phyloP scores from a whole-genome alignment of 78 protist species.

The Tieghemostelium lacteum region DNA sequence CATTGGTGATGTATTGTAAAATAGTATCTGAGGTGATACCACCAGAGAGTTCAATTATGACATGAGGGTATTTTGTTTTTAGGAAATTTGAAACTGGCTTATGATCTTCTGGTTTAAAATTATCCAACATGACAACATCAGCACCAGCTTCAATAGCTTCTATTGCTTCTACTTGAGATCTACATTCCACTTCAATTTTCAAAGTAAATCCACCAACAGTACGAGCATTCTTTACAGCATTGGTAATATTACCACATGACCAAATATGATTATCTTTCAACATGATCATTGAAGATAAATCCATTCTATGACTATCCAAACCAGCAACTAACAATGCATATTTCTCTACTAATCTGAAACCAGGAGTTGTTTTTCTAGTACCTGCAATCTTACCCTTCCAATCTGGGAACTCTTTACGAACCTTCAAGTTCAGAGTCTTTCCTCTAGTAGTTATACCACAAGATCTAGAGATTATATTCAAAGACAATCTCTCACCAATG shows the following conservation, averaged over 20 bases:
- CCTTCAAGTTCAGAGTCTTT: not conserved
- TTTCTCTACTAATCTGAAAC: slow-evolving; percentile 93
- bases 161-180: slow-evolving; percentile 79
- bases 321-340: slow-evolving; percentile 95
- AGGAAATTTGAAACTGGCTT: slow-evolving; percentile 3
- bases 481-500: slow-evolving; percentile 93
- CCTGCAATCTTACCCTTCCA: slow-evolving; percentile 91
- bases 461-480: slow-evolving; percentile 91
- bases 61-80: slow-evolving; percentile 82
- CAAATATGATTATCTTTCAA: slow-evolving; percentile 95
- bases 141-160: slow-evolving; percentile 93
- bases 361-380: slow-evolving; percentile 97
- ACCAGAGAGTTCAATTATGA: slow-evolving; percentile 93
- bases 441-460: slow-evolving; percentile 90
- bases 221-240: slow-evolving; percentile 87
- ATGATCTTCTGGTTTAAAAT: slow-evolving; percentile 73
- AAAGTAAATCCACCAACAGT: slow-evolving; percentile 91
- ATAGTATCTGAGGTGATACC: slow-evolving; percentile 90
- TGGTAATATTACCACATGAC: slow-evolving; percentile 85
- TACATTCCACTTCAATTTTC: slow-evolving; percentile 95
- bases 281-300: slow-evolving; percentile 92
- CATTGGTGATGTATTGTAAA: slow-evolving; percentile 23
- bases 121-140: slow-evolving; percentile 96
- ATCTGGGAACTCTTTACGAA: not conserved
- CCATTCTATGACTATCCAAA: slow-evolving; percentile 94